Conservation (phyloP, 768 basidiomycete species). For the Tremella yokohamensis region DNA sequence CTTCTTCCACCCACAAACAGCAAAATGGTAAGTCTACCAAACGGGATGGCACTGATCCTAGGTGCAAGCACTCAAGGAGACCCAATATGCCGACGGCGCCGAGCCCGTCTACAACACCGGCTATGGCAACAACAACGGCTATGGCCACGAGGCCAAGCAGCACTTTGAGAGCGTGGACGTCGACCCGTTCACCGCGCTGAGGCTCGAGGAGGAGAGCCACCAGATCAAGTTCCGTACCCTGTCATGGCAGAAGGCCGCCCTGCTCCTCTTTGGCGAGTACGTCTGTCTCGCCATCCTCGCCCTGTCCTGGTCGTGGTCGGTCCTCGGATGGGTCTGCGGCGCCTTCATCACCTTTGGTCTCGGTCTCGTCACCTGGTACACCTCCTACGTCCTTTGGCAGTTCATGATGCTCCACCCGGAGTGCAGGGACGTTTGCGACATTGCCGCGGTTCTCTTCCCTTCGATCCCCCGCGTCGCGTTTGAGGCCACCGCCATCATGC, state of each 20-base stretch:
- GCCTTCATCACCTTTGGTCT: slow-evolving; percentile 42
- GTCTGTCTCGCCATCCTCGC: slow-evolving; percentile 45
- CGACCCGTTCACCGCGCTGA: slow-evolving; percentile 35
- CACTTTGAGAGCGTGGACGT: slow-evolving; percentile 17
- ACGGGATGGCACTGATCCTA: no score
- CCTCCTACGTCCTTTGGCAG: slow-evolving; percentile 56
- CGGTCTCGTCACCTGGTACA: slow-evolving; percentile 51
- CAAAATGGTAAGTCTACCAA: no score
- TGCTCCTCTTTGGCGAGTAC: slow-evolving; percentile 43
- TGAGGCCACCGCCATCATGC: slow-evolving; percentile 58
- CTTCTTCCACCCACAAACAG: no score
- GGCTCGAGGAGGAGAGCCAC: slow-evolving; percentile 33
- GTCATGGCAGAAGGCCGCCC: slow-evolving; percentile 40
- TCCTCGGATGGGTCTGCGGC: slow-evolving; percentile 42
- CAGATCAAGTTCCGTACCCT: slow-evolving; percentile 40
- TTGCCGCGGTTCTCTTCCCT: slow-evolving; percentile 55
- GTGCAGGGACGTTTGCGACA: slow-evolving; percentile 58
- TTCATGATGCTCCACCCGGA: slow-evolving; percentile 58
- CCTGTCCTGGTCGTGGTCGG: slow-evolving; percentile 42
- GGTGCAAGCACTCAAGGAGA: no score
- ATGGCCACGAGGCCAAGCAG: background rate
- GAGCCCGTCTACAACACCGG: no score
- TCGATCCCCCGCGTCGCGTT: slow-evolving; percentile 57
- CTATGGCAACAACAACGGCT: background rate
- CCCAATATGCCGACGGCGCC: no score